Conservation (phyloP, 176 grass and related monocot genomes). For the Carex cristatella region DNA sequence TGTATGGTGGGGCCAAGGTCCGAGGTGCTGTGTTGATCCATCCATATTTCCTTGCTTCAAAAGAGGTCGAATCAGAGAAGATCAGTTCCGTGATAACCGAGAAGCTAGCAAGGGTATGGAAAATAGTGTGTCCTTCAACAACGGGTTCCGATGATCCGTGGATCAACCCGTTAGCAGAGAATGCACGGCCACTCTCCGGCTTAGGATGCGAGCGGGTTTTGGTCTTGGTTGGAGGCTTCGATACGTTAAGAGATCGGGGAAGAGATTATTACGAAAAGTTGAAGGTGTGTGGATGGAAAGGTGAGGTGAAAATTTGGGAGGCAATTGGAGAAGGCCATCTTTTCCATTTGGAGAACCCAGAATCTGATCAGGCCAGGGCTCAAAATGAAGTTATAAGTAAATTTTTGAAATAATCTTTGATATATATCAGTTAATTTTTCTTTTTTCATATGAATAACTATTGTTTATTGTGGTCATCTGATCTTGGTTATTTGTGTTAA, state of each 20-base stretch:
- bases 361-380: not conserved
- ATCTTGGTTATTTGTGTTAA: not conserved
- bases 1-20: slow-evolving; percentile 54
- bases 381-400: slow-evolving; percentile 22
- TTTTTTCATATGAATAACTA: not conserved
- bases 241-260: slow-evolving; percentile 46
- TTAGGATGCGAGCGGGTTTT: slow-evolving; percentile 39
- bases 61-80: slow-evolving; percentile 30
- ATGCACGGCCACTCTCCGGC: slow-evolving; percentile 22
- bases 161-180: slow-evolving; percentile 69
- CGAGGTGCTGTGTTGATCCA: slow-evolving; percentile 44
- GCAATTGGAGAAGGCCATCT: slow-evolving; percentile 44
- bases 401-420: slow-evolving; percentile 34
- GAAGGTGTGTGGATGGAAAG: slow-evolving; percentile 40
- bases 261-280: slow-evolving; percentile 41
- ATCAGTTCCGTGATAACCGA: slow-evolving; percentile 18
- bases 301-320: slow-evolving; percentile 43
- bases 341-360: slow-evolving; percentile 36
- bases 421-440: not conserved
- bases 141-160: slow-evolving; percentile 47
- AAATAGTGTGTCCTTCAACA: slow-evolving; percentile 41
- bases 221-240: slow-evolving; percentile 41
- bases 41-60: slow-evolving; percentile 50
- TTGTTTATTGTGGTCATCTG: not conserved
- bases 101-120: slow-evolving; percentile 32